Evolutionary conservation across 768 basidiomycete species (phyloP).

Genomic region (Rhodosporidiobolus odoratus): DNA sequence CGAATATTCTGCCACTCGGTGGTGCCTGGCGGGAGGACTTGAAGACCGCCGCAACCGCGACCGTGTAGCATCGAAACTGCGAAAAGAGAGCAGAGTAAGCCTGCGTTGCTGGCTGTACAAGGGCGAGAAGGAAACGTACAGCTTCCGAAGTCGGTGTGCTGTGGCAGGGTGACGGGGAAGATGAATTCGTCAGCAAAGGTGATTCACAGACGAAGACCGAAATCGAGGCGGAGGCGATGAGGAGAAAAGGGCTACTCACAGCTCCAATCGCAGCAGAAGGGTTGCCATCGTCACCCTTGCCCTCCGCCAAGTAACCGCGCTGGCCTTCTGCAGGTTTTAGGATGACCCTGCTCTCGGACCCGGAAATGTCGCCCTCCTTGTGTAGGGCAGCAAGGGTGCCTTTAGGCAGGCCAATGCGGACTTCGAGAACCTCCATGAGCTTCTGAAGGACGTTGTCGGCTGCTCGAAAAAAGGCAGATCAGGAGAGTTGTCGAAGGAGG

Average conservation of each 20-base stretch:
- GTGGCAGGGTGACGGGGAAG: not conserved
- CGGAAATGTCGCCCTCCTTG: conserved; percentile 51
- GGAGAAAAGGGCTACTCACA: not conserved
- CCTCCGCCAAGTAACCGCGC: conserved; percentile 9
- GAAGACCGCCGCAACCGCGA: conserved; percentile 35
- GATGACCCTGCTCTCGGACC: conserved; percentile 58
- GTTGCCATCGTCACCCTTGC: conserved; percentile 44
- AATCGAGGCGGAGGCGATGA: too few species aligned
- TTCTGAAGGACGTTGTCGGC: conserved; percentile 54
- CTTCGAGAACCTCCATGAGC: conserved; percentile 58
- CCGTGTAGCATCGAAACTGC: conserved; percentile 35
- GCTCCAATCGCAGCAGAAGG: conserved; percentile 39
- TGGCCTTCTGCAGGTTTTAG: conserved; percentile 48
- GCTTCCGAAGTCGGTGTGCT: conserved; percentile 26
- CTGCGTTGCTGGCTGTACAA: not conserved
- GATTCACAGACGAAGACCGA: not conserved
- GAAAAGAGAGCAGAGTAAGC: not conserved
- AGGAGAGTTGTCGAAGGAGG: not conserved
- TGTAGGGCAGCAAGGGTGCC: conserved; percentile 54
- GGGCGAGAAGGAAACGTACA: not conserved
- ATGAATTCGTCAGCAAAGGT: not conserved
- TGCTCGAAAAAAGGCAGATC: not conserved
- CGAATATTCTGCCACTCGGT: conserved; percentile 32
- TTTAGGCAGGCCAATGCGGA: conserved; percentile 54
- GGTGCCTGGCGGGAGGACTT: conserved; percentile 32